Percentiles rank a stretch among this genome's conserved stretches.
These are phyloP conservation scores for Gymnopilus dilepis DNA, from an alignment of 768 basidiomycete genomes.

Conservation along the genomic window DNA sequence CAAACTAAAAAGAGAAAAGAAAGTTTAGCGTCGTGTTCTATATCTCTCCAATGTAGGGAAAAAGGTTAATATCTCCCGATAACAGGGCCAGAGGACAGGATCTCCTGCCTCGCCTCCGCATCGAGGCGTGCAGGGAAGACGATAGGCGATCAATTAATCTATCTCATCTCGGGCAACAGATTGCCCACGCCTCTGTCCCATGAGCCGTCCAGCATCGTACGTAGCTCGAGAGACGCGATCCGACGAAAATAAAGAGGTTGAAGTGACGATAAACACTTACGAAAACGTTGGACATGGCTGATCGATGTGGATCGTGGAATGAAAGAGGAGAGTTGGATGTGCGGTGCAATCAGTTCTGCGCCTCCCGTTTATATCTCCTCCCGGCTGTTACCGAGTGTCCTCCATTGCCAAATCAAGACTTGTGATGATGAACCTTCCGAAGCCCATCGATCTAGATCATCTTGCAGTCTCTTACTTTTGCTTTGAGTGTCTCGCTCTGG, in stretches of 20 bases:
- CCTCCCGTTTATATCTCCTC: constrained; percentile 16
- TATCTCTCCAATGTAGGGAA: constrained; percentile 1
- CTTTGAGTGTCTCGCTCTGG: too few species aligned
- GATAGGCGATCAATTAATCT: constrained; percentile 1
- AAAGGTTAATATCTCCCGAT: not conserved
- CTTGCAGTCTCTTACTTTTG: not conserved
- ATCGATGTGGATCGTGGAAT: constrained; percentile 20
- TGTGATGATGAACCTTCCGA: not conserved
- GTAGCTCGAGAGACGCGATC: constrained; percentile 8
- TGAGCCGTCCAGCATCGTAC: not conserved
- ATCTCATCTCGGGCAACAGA: not conserved
- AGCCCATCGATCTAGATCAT: not conserved
- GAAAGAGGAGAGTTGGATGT: constrained; percentile 3
- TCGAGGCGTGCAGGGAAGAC: constrained; percentile 9
- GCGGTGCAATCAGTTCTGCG: constrained; percentile 11
- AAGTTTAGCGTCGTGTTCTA: not conserved
- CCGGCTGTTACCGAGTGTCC: constrained; percentile 17
- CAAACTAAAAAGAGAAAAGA: constrained; percentile 54
- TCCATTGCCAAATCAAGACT: constrained; percentile 8
- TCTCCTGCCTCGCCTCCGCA: constrained; percentile 2
- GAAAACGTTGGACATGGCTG: constrained; percentile 38
- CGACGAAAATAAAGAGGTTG: not conserved
- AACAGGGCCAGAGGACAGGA: not conserved
- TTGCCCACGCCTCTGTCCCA: constrained; percentile 1
- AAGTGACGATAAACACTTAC: constrained; percentile 23